Conservation (phyloP, 1,284 basidiomycete species). For the Moniliophthora roreri region DNA sequence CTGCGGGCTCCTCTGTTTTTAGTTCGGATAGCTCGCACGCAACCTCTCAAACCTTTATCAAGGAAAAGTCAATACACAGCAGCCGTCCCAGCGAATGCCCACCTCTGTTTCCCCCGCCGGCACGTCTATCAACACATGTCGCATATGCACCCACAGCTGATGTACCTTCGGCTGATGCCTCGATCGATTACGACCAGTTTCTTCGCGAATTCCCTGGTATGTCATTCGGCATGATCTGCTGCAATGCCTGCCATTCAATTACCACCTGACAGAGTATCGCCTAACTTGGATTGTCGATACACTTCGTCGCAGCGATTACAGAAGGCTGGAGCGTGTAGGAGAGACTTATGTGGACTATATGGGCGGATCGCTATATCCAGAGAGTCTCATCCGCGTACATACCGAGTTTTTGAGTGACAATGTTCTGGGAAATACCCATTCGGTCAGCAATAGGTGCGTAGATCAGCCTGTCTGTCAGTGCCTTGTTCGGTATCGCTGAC, state of each 20-base stretch:
- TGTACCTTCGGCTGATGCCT: conserved; percentile 25
- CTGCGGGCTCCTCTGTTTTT: conserved; percentile 29
- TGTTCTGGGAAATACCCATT: conserved; percentile 81
- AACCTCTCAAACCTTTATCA: conserved; percentile 15
- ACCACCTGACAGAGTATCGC: conserved; percentile 43
- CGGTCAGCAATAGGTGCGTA: conserved; percentile 69
- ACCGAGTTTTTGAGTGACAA: conserved; percentile 62
- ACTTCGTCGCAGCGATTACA: conserved; percentile 68
- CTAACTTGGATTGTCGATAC: conserved; percentile 68
- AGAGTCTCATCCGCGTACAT: conserved; percentile 68
- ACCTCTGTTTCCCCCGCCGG: conserved; percentile 12
- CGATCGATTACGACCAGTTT: conserved; percentile 34
- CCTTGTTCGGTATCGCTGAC: conserved; percentile 8
- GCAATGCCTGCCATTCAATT: background rate
- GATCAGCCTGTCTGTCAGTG: conserved; percentile 24
- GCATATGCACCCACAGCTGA: conserved; percentile 28
- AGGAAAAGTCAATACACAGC: conserved; percentile 25
- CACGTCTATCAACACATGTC: conserved; percentile 15
- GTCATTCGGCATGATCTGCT: background rate
- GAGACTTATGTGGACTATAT: conserved; percentile 84
- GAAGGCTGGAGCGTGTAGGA: conserved; percentile 55
- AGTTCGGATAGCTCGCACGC: conserved; percentile 31
- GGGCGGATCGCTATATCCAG: conserved; percentile 77
- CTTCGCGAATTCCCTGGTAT: conserved; percentile 26
- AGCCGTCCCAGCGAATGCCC: conserved; percentile 26